phyloP scores from a whole-genome alignment of 129 eudicot species.

The Centaurea solstitialis region DNA sequence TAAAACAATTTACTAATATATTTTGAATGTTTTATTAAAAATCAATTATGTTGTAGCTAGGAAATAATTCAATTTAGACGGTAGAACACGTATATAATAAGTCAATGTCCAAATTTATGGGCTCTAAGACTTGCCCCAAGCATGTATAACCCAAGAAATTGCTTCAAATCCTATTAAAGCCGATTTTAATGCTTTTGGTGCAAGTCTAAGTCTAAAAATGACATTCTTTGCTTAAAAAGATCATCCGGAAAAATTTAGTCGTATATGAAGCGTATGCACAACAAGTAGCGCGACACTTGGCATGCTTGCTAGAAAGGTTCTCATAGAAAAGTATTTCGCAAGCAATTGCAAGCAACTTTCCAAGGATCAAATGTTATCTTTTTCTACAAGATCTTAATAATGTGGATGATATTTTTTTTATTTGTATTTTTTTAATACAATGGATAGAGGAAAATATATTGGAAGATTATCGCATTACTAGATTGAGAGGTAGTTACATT shows the following conservation, averaged over 20 bases:
- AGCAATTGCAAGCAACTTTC: neutral
- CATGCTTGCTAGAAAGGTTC: neutral
- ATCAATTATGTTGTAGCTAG: neutral
- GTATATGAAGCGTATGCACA: neutral
- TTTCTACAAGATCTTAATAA: neutral
- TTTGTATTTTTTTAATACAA: neutral
- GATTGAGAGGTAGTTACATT: neutral
- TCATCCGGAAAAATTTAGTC: neutral
- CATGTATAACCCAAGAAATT: neutral
- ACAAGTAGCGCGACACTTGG: neutral
- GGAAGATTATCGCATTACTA: neutral
- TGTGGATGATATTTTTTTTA: neutral
- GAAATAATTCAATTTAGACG: neutral
- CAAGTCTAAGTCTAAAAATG: neutral
- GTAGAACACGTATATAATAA: neutral
- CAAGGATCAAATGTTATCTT: neutral
- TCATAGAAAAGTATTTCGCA: neutral
- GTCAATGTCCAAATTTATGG: neutral
- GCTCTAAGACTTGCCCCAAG: neutral
- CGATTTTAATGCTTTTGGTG: neutral
- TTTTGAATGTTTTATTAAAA: too few species aligned
- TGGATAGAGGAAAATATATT: neutral
- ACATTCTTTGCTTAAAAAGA: neutral
- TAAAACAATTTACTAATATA: too few species aligned
- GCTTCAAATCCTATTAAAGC: neutral